These are phyloP conservation scores for Crinitomyces ghanaensis DNA, from an alignment of 805 yeast species.

Conservation along the genomic window DNA sequence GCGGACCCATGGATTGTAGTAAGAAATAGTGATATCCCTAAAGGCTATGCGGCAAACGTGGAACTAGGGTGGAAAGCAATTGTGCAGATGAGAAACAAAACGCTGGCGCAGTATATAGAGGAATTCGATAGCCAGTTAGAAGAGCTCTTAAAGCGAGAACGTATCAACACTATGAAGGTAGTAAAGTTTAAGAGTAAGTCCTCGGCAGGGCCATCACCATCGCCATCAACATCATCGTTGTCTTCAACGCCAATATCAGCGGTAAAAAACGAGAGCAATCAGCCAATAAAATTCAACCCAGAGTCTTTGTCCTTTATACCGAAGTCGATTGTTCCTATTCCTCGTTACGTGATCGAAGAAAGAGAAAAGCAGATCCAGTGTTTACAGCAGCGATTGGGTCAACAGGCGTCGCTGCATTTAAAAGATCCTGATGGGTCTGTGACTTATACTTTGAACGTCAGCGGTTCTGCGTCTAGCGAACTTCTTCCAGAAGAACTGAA, in stretches of 20 bases:
- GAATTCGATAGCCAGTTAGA: slow-evolving; percentile 52
- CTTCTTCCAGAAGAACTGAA: slow-evolving; percentile 12
- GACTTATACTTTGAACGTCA: too few species aligned
- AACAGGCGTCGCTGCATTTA: too few species aligned
- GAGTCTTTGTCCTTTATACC: slow-evolving; percentile 9
- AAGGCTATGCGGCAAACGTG: slow-evolving; percentile 55
- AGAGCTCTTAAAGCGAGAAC: slow-evolving; percentile 44
- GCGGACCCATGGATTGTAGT: slow-evolving; percentile 41
- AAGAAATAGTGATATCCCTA: slow-evolving; percentile 55
- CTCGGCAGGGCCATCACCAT: slow-evolving; percentile 1
- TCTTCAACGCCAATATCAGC: too few species aligned
- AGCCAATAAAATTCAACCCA: slow-evolving; percentile 1
- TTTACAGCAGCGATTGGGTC: slow-evolving; percentile 10
- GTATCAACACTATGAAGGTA: slow-evolving; percentile 50
- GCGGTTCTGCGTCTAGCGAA: slow-evolving; percentile 9
- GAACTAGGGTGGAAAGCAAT: slow-evolving; percentile 47
- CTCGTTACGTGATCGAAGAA: slow-evolving; percentile 12
- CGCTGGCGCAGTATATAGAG: slow-evolving; percentile 41
- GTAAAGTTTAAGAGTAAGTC: slow-evolving; percentile 27
- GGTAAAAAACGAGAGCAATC: too few species aligned
- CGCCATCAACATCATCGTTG: too few species aligned
- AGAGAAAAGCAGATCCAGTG: slow-evolving; percentile 13
- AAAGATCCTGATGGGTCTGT: too few species aligned
- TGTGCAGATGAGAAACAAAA: slow-evolving; percentile 23
- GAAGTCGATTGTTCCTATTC: too few species aligned